These are phyloP conservation scores for Thermochaetoides thermophila DNA, from an alignment of 495 filamentous ascomycete genomes.

Conservation along the genomic window DNA sequence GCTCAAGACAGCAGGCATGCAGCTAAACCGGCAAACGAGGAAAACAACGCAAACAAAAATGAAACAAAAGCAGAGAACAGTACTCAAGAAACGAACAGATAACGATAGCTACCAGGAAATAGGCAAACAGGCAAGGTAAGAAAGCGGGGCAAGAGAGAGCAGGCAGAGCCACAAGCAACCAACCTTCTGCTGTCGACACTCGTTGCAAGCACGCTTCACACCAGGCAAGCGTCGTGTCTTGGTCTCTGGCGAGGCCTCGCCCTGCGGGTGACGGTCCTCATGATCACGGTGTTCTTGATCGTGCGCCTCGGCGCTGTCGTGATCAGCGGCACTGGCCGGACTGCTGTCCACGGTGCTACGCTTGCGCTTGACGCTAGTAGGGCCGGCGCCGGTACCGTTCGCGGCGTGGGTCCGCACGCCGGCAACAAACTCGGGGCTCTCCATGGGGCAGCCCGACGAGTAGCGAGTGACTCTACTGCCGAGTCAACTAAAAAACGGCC, in stretches of 20 bases:
- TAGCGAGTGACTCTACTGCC: no score
- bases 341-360: slow-evolving; percentile 44
- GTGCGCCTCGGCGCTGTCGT: slow-evolving; percentile 41
- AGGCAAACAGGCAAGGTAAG: no score
- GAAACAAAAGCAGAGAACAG: slow-evolving; percentile 26
- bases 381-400: slow-evolving; percentile 21
- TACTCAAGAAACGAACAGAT: no score
- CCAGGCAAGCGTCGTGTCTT: slow-evolving; percentile 34
- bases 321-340: slow-evolving; percentile 50
- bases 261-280: slow-evolving; percentile 58
- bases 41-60: not conserved
- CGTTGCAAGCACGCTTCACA: slow-evolving; percentile 83
- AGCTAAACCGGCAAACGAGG: no score
- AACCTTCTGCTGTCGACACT: slow-evolving; percentile 87
- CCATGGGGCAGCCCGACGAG: no score
- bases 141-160: not conserved
- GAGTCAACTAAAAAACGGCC: no score
- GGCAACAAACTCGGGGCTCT: slow-evolving; percentile 21
- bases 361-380: slow-evolving; percentile 34
- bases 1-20: no score
- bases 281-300: slow-evolving; percentile 46
- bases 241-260: slow-evolving; percentile 17
- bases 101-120: no score
- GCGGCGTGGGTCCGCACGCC: slow-evolving; percentile 28
- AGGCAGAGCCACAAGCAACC: not conserved